Evolutionary conservation across 164 flowering plant species (phyloP).

Genomic region (Annona cherimola): DNA sequence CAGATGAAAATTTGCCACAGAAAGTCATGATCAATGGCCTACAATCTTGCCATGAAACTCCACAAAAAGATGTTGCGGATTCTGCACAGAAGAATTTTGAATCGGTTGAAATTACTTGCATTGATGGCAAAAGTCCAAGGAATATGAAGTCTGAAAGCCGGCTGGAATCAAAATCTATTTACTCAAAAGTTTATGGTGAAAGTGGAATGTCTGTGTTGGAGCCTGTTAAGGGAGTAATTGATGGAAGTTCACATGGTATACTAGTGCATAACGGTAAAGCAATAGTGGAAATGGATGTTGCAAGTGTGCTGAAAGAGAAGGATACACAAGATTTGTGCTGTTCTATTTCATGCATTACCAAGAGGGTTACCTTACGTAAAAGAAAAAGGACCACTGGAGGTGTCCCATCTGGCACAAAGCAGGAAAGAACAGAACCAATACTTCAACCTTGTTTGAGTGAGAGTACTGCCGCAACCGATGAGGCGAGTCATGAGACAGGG

Average conservation of each 20-base stretch:
- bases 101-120: slow-evolving; percentile 7
- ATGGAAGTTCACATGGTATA: slow-evolving; percentile 12
- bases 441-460: slow-evolving; percentile 8
- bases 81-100: slow-evolving; percentile 6
- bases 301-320: slow-evolving; percentile 57
- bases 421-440: slow-evolving; percentile 21
- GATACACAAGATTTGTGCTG: slow-evolving; percentile 76
- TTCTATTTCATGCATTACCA: slow-evolving; percentile 73
- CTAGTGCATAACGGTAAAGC: slow-evolving; percentile 21
- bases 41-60: slow-evolving; percentile 9
- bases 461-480: too few relatives aligned
- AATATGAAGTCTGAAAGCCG: slow-evolving; percentile 13
- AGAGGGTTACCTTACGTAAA: slow-evolving; percentile 60
- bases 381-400: slow-evolving; percentile 34
- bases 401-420: slow-evolving; percentile 24
- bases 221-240: slow-evolving; percentile 1
- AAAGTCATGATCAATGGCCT: slow-evolving; percentile 1
- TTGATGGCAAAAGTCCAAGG: slow-evolving; percentile 7
- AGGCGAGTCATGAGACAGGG: slow-evolving; percentile 19
- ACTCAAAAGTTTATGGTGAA: slow-evolving; percentile 14
- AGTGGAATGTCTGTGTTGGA: slow-evolving; percentile 6
- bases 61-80: slow-evolving; percentile 12
- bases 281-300: slow-evolving; percentile 46
- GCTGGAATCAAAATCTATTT: slow-evolving; percentile 7
- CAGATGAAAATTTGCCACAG: slow-evolving; percentile 17